These are phyloP conservation scores for Letharia columbiana DNA, from an alignment of 495 filamentous ascomycete species.

Conservation along the genomic window DNA sequence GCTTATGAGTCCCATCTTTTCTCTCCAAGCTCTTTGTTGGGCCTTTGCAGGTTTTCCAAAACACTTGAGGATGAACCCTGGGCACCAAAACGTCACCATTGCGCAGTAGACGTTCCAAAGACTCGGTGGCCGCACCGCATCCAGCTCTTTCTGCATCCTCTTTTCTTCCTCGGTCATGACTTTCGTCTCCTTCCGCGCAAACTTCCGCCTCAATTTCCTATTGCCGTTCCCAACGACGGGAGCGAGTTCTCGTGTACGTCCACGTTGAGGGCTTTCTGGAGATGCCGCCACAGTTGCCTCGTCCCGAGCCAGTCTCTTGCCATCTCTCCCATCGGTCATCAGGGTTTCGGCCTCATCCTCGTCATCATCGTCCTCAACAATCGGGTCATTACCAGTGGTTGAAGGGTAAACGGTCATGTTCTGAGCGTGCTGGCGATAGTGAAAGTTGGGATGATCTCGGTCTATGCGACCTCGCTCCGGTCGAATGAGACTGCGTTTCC, in stretches of 20 bases:
- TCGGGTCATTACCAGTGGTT: constrained; percentile 82
- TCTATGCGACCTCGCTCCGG: constrained; percentile 81
- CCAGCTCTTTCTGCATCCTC: constrained; percentile 52
- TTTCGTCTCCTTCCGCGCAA: constrained; percentile 43
- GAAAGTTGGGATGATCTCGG: constrained; percentile 80
- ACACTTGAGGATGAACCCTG: constrained; percentile 72
- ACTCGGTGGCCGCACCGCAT: constrained; percentile 69
- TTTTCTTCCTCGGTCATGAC: constrained; percentile 51
- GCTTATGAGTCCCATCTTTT: constrained; percentile 96
- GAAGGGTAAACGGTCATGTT: constrained; percentile 81
- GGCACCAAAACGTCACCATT: constrained; percentile 89
- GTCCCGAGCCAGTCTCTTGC: constrained; percentile 38
- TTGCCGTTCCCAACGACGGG: constrained; percentile 27
- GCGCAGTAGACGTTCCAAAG: constrained; percentile 94
- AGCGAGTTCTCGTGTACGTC: constrained; percentile 31
- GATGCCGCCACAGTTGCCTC: constrained; percentile 5
- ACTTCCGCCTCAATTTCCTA: constrained; percentile 37
- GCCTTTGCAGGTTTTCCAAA: constrained; percentile 82
- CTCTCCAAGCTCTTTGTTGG: constrained; percentile 90
- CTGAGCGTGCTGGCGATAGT: constrained; percentile 85
- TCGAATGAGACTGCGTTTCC: constrained; percentile 77
- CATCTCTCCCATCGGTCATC: constrained; percentile 46
- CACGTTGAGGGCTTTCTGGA: constrained; percentile 41
- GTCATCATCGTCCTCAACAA: constrained; percentile 55
- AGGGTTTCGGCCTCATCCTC: constrained; percentile 49